These are phyloP conservation scores for Plenodomus biglobosus DNA, from an alignment of 2,329 filamentous ascomycete species.

Conservation along the genomic window DNA sequence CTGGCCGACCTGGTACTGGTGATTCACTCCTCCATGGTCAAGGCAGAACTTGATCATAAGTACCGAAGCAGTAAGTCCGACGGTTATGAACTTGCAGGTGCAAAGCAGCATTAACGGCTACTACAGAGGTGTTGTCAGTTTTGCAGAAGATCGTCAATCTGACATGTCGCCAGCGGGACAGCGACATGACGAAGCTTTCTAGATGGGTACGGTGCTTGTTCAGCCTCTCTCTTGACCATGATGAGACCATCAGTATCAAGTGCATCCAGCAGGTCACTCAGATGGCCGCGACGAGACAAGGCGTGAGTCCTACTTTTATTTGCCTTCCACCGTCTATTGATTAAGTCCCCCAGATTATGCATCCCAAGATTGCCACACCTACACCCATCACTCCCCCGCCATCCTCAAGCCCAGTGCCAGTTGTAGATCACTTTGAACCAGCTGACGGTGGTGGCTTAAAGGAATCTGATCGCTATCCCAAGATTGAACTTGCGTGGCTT, in stretches of 20 bases:
- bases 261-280: slow-evolving; percentile 64
- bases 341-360: slow-evolving; percentile 6
- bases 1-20: slow-evolving; percentile 52
- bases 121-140: slow-evolving; percentile 29
- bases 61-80: slow-evolving; percentile 36
- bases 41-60: slow-evolving; percentile 27
- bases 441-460: slow-evolving; percentile 27
- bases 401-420: slow-evolving; percentile 15
- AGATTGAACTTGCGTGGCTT: slow-evolving; percentile 75
- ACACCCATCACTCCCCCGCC: slow-evolving; percentile 16
- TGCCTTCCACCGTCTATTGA: slow-evolving; percentile 2
- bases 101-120: slow-evolving; percentile 4
- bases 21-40: slow-evolving; percentile 43
- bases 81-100: slow-evolving; percentile 22
- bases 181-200: slow-evolving; percentile 63
- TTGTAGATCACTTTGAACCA: slow-evolving; percentile 2
- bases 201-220: slow-evolving; percentile 81
- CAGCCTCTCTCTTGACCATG: slow-evolving; percentile 62
- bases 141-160: slow-evolving; percentile 71
- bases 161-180: slow-evolving; percentile 60
- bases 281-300: slow-evolving; percentile 31
- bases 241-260: slow-evolving; percentile 58
- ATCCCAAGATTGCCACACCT: not conserved
- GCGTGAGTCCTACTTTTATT: slow-evolving; percentile 23
- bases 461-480: slow-evolving; percentile 59